phyloP scores from a whole-genome alignment of 1,284 basidiomycete genomes.

The Exobasidium cylindrosporum region DNA sequence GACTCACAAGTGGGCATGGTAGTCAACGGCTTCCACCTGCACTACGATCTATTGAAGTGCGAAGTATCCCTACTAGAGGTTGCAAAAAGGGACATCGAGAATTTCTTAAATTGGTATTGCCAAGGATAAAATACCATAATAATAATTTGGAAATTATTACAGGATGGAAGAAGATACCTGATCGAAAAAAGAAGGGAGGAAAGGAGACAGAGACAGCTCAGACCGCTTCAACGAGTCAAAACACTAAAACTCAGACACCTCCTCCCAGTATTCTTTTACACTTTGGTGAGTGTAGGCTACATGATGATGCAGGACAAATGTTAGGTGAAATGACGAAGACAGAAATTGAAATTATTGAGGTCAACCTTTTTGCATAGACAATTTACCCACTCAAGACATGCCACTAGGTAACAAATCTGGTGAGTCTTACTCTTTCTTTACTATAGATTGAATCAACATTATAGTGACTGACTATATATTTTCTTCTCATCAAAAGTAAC shows the following conservation, averaged over 20 bases:
- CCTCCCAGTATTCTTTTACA: background rate
- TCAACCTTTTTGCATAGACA: too few relatives aligned
- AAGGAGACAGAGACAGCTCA: background rate
- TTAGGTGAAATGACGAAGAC: too few relatives aligned
- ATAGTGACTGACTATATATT: too few relatives aligned
- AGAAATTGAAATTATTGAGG: too few relatives aligned
- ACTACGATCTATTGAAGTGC: background rate
- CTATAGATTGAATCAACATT: too few relatives aligned
- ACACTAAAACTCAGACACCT: background rate
- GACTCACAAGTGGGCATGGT: background rate
- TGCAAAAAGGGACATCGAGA: background rate
- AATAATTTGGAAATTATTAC: background rate
- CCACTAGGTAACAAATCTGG: background rate
- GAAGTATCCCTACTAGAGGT: background rate
- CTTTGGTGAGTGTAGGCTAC: background rate
- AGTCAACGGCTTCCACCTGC: background rate
- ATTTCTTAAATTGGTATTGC: conserved; percentile 1
- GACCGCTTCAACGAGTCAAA: background rate
- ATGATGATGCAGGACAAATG: background rate
- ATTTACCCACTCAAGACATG: background rate
- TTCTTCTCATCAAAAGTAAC: background rate
- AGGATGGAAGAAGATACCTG: background rate
- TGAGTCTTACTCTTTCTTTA: too few relatives aligned
- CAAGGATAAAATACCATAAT: conserved; percentile 5
- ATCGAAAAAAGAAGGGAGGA: background rate